Evolutionary conservation across 2,329 filamentous ascomycete genomes (phyloP), one percentile per base, ranked within the genome.

Genomic region (Sporothrix luriei): DNA sequence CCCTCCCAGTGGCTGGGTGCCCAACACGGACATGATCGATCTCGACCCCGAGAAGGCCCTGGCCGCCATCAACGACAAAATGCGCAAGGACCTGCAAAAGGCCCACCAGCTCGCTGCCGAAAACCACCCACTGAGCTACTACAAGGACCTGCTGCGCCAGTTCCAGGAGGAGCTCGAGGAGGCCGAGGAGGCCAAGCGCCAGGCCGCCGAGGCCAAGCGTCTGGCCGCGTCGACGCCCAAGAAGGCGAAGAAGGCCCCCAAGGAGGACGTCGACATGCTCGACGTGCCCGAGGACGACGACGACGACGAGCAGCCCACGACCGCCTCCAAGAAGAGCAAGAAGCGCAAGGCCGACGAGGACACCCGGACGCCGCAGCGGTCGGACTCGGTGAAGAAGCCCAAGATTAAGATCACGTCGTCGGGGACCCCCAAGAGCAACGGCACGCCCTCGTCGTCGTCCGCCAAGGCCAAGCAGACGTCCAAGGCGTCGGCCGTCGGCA

Each of bases 271-370:
- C 84, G 83, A 82, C 54, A 88, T 91, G 73, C 81, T 78, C 40
- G 82, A 78, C 48, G 80, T 80, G 24, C 84, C 86, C 46, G 88
- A 90, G 33, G 85, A 86, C 70, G 84, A 74, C 33, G 29, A 74
- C 33, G 29, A 33, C 49, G 73, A 73, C 81, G 77, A 81, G 73
- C 74, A 82, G 13, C 74, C 82, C 33, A 83, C 82, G 46, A 77
- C 79, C 33, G 75, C 79, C 29, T 75, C 77, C 64, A 85, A 85
- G 78, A 85, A 85, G 76, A 77, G 84, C 7, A 91, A 91, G 86
- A 97, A 97, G 85, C 90, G 93, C 75, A 97, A 97, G 86, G 90
- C 92, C 76, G 91, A 88, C 16, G 93, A 96, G 69, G 88, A 88
- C 21, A 57, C 40, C 2, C 66, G 64, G 29, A 73, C 71, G 16